Evolutionary conservation across 306 rosid species (phyloP), one percentile per base, ranked within the genome.

Genomic region (Prunus padus): DNA sequence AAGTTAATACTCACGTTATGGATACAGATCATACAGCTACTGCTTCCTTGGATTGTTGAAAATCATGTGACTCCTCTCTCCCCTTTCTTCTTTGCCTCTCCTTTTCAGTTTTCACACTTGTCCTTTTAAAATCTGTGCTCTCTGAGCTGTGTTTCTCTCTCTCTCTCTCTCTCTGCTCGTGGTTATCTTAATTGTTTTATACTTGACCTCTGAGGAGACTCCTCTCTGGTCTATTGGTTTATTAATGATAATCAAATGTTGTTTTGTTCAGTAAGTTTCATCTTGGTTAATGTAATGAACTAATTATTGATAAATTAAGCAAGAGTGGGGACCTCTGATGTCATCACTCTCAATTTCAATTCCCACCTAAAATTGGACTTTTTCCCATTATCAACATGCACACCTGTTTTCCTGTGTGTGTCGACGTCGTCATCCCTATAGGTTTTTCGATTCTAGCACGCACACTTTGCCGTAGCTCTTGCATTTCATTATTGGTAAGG

Each of bases 331-430:
- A 85, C 85, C 57, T 51, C 65, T 79, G 57, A 10, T 61, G 72
- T 77, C 66, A 81, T 84, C 91, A 56, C 77, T 76, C 79, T 83
- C 80, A 69, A 73, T 81, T 75, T 85, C 75, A 54, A 28, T 52
- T 81, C 90, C 72, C 83, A 90, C 92, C 96, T 90, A 90, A 90
- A 84, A 83, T 52, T 81, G 73, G 96, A 90, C 96, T 86, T 90
- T 88, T 56, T 77, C 69, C 82, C 65, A 28, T 26, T 51, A 51
- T 51, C 44, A 28, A 7, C 57, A 18, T 51, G 57, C 54, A 61
- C 72, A 69, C 65, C 75, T 79, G 78, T 72, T 80, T 78, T 77
- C 77, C 76, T 80, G 83, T 81, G 82, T 45, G 71, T 79, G 30
- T 64, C 10, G 3, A 47, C 42, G 42, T 47, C 50, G 33, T 11